These are phyloP conservation scores for Akanthomyces lecanii DNA, from an alignment of 2,329 filamentous ascomycete species.

Conservation along the genomic window DNA sequence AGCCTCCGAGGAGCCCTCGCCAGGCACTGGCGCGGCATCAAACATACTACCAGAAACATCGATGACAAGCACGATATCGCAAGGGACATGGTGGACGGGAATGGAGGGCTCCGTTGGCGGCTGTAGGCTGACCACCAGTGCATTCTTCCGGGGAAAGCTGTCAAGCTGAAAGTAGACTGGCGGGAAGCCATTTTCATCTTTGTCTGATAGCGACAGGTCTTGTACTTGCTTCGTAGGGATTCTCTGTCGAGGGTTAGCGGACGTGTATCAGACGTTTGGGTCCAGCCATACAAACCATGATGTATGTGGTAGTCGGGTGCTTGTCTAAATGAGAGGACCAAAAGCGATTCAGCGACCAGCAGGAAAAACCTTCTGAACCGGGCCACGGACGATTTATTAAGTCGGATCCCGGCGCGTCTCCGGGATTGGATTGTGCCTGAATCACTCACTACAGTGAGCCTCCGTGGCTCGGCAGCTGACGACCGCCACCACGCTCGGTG, in stretches of 20 bases:
- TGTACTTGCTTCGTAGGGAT: background rate
- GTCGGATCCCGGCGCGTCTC: background rate
- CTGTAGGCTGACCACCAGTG: constrained; percentile 43
- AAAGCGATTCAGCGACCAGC: background rate
- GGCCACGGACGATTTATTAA: background rate
- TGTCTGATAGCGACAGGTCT: background rate
- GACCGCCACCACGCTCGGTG: background rate
- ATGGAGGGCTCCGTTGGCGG: constrained; percentile 37
- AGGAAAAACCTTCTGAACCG: background rate
- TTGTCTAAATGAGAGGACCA: background rate
- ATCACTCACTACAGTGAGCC: background rate
- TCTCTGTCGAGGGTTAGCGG: background rate
- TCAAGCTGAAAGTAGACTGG: background rate
- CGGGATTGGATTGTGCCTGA: background rate
- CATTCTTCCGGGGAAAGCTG: background rate
- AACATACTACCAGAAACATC: constrained; percentile 58
- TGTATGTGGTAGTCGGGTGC: background rate
- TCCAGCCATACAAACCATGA: background rate
- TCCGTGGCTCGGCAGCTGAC: constrained; percentile 16
- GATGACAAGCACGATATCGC: constrained; percentile 59
- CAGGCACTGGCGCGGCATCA: constrained; percentile 42
- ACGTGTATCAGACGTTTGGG: too few species aligned
- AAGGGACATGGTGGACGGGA: constrained; percentile 41
- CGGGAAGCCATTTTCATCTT: background rate
- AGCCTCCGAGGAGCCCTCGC: constrained; percentile 40